Evolutionary conservation across 225 moss, liverwort and hornwort species (phyloP), one percentile per base, ranked within the genome.

Genomic region (Anthoceros angustus): DNA sequence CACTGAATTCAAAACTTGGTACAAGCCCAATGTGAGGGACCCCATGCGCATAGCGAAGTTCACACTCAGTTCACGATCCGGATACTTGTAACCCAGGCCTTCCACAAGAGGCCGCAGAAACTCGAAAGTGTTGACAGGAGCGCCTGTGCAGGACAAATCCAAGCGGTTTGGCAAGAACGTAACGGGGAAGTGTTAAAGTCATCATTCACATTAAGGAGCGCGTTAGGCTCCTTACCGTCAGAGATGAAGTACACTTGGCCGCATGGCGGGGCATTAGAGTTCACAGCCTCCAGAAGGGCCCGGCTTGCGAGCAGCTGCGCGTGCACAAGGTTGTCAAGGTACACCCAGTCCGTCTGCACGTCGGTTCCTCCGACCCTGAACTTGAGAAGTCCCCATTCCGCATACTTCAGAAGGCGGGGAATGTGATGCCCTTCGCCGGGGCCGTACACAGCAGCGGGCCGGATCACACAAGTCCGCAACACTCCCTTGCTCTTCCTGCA

Each of bases 201-300:
- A 4, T 32, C 32, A n/a, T 32, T 32, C 32, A 32, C 2, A 32
- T 32, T 1, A 4, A 32, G 4, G 32, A 32, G 2, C 32, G 2
- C 4, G 32, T 32, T 32, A 32, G 32, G 32, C 32, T 32, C 24
- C 77, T 74, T 77, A 92, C 92, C 92, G 75, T 92, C 92, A 61
- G 92, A 88, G 75, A 88, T 92, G 75, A 92, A 92, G 76, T 92
- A 92, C 32, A 84, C 88, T 80, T 92, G 88, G 62, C 92, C 92
- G 42, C 86, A 82, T 71, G 80, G 88, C 0, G 81, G 78, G 50
- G 32, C 32, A 32, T 32, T 32, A 1, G 32, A 32, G 32, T 80
- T 70, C 67, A 71, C 83, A 42, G 84, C 81, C 70, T 85, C 78
- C 42, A 92, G 77, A 63, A 92, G 88, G 14, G 86, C 88, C 92